Evolutionary conservation across 2,329 filamentous ascomycete genomes (phyloP), one percentile per base, ranked within the genome.

Genomic region (Aspergillus terreus): DNA sequence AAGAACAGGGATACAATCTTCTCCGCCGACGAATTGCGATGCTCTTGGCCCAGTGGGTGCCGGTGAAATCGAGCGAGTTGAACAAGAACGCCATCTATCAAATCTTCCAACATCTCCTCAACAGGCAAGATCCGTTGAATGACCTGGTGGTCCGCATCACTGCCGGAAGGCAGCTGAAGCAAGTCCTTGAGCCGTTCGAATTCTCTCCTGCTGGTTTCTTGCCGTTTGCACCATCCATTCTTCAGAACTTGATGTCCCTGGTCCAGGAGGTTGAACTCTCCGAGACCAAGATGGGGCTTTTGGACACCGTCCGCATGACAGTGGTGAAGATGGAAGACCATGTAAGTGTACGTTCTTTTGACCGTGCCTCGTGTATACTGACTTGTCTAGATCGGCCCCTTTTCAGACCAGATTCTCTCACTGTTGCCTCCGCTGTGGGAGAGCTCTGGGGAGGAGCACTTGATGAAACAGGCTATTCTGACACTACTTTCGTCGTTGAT

Each of bases 381-480:
- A 58, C 46, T 1, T 19, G 12, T 32, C 15, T 30, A 81, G 76
- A 83, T 86, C 52, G 75, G 77, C 3, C 81, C 81, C 1, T 85
- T 81, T 54, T 89, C 90, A 4, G 90, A 95, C 62, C 83, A 86
- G 53, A 88, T 99, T 54, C 86, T 99, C 70, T 78, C 82, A 1
- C 81, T 91, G 11, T 78, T 97, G 6, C 92, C 92, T 0, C 79
- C 79, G 4, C 78, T 97, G 0, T 99, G 94, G 94, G 85, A 89
- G 54, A 83, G 86, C 47, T 90, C 89, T 2, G 90, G 86, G 0
- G 87, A 95, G 54, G 89, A 94, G 63, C 90, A 91, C 71, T 83
- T 97, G 69, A 88, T 96, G 78, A 97, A 97, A 71, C 92, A 96
- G 71, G 85, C 90, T 1, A 91, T 97, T 47, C 81, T 97, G 51